Conservation (phyloP, 1,284 basidiomycete genomes). For the Sanghuangporus weigelae region DNA sequence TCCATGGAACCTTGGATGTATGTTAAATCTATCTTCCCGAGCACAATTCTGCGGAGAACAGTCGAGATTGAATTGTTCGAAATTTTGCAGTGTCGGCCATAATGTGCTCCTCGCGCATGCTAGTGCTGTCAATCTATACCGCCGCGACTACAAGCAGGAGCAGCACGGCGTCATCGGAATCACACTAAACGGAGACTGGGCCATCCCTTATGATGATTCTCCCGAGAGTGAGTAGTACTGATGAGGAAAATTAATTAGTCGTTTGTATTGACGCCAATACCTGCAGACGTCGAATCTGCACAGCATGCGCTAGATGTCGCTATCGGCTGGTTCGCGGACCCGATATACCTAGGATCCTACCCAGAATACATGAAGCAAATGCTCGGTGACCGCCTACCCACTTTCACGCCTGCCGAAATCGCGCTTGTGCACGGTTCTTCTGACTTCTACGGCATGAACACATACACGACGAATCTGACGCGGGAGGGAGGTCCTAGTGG, state of each 20-base stretch:
- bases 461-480: constrained; percentile 68
- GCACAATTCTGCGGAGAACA: not conserved
- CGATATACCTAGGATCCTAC: constrained; percentile 70
- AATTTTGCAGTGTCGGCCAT: constrained; percentile 53
- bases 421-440: constrained; percentile 61
- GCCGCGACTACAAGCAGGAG: constrained; percentile 48
- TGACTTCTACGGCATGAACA: constrained; percentile 71
- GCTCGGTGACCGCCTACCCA: constrained; percentile 60
- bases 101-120: constrained; percentile 67
- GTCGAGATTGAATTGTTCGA: not conserved
- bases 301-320: constrained; percentile 62
- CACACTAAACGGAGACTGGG: constrained; percentile 70
- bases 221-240: constrained; percentile 48
- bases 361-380: constrained; percentile 56
- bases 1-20: constrained; percentile 71
- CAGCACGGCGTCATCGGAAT: constrained; percentile 67
- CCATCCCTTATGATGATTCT: constrained; percentile 60
- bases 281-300: constrained; percentile 53
- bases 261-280: not conserved
- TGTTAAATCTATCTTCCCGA: constrained; percentile 20
- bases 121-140: constrained; percentile 58
- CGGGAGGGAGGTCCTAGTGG: constrained; percentile 45
- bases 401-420: constrained; percentile 58
- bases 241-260: not conserved
- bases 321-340: constrained; percentile 69